These are phyloP conservation scores for Pholiota adiposa DNA, from an alignment of 1,284 basidiomycete genomes.

Conservation along the genomic window DNA sequence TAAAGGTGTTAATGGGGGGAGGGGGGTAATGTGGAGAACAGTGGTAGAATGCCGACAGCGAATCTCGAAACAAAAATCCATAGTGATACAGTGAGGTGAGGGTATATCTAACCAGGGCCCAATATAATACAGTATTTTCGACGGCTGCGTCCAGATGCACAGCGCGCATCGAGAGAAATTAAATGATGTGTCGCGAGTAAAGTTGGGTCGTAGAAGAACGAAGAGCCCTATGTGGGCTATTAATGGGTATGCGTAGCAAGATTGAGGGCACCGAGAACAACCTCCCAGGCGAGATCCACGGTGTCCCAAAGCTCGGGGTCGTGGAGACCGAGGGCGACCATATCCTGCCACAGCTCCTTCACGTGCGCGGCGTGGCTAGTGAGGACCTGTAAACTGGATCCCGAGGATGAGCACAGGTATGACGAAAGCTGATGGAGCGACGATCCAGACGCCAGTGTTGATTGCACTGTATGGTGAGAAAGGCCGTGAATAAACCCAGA, in stretches of 20 bases:
- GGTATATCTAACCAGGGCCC: slow-evolving; percentile 17
- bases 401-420: slow-evolving; percentile 49
- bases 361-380: slow-evolving; percentile 63
- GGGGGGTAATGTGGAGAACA: slow-evolving; percentile 13
- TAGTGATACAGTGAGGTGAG: slow-evolving; percentile 20
- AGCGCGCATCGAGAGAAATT: not conserved
- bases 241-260: slow-evolving; percentile 44
- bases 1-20: not conserved
- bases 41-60: slow-evolving; percentile 1
- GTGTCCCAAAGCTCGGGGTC: slow-evolving; percentile 71
- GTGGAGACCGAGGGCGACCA: slow-evolving; percentile 68
- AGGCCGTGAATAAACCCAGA: slow-evolving; percentile 53
- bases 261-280: slow-evolving; percentile 68
- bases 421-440: slow-evolving; percentile 55
- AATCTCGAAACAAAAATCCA: slow-evolving; percentile 8
- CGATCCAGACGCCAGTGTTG: slow-evolving; percentile 46
- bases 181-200: slow-evolving; percentile 8
- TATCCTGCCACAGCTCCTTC: slow-evolving; percentile 76
- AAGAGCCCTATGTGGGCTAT: not conserved
- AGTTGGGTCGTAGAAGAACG: slow-evolving; percentile 10
- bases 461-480: slow-evolving; percentile 47
- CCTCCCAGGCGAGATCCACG: slow-evolving; percentile 73
- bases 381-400: slow-evolving; percentile 48
- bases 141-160: slow-evolving; percentile 19
- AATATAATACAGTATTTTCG: slow-evolving; percentile 17